These are phyloP conservation scores for Blastocystis sp. DNA, from an alignment of 352 stramenopile genomes.

Conservation along the genomic window DNA sequence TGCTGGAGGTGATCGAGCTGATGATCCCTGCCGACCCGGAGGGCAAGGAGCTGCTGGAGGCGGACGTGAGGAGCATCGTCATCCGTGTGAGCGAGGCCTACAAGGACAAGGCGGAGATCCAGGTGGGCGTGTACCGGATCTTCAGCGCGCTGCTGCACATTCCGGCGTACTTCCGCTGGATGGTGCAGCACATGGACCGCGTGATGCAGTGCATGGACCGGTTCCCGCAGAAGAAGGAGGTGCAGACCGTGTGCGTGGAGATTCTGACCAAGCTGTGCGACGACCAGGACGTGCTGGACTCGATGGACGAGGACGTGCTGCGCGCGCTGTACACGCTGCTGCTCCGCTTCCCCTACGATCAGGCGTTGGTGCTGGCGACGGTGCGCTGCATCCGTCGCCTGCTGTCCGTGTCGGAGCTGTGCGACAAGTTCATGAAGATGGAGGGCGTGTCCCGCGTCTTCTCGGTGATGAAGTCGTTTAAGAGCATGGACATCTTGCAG, in stretches of 20 bases:
- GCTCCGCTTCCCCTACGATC: constrained; percentile 26
- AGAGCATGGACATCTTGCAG: constrained; percentile 18
- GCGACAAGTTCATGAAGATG: constrained; percentile 24
- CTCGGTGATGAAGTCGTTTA: constrained; percentile 39
- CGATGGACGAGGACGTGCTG: background rate
- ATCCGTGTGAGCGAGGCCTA: background rate
- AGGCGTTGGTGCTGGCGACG: constrained; percentile 32
- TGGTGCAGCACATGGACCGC: constrained; percentile 2
- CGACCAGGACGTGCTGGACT: constrained; percentile 24
- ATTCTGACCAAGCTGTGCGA: constrained; percentile 44
- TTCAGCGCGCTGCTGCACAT: constrained; percentile 18
- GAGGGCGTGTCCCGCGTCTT: constrained; percentile 4
- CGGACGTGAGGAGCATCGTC: background rate
- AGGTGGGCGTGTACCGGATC: constrained; percentile 28
- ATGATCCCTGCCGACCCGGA: constrained; percentile 15
- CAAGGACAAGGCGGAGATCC: background rate
- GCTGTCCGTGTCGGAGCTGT: constrained; percentile 33
- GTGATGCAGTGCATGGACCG: constrained; percentile 24
- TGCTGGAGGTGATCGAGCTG: constrained; percentile 50
- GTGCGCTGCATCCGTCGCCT: constrained; percentile 5
- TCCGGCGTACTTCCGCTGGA: background rate
- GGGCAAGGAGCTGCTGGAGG: constrained; percentile 33
- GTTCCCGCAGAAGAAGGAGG: constrained; percentile 50
- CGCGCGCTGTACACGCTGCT: constrained; percentile 14
- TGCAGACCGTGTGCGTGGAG: constrained; percentile 49